These are phyloP conservation scores for Aspergillus conjunctus DNA, from an alignment of 495 filamentous ascomycete species.

Conservation along the genomic window DNA sequence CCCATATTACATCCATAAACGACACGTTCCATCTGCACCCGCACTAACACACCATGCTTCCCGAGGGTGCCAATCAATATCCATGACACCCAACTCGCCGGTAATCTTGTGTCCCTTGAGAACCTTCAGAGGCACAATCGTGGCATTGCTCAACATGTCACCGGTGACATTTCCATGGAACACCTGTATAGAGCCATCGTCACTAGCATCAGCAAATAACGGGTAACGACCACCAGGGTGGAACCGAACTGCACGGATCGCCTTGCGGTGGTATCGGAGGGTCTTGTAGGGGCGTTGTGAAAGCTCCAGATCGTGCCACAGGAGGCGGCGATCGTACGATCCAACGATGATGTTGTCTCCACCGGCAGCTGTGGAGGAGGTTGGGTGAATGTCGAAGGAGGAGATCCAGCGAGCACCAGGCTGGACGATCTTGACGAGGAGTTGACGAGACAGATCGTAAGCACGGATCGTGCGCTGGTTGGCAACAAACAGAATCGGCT, in stretches of 20 bases:
- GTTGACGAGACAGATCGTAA: conserved; percentile 88
- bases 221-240: conserved; percentile 78
- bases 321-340: conserved; percentile 86
- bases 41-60: conserved; percentile 94
- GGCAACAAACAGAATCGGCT: conserved; percentile 92
- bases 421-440: conserved; percentile 86
- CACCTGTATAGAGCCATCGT: conserved; percentile 91
- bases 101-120: conserved; percentile 79
- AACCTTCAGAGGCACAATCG: conserved; percentile 93
- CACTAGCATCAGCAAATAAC: conserved; percentile 88
- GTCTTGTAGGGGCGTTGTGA: conserved; percentile 91
- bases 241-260: conserved; percentile 83
- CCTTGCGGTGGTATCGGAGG: conserved; percentile 87
- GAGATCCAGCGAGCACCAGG: conserved; percentile 96
- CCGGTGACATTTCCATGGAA: conserved; percentile 95
- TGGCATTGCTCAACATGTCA: conserved; percentile 93
- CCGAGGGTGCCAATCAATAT: conserved; percentile 90
- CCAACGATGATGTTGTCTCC: conserved; percentile 94
- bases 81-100: conserved; percentile 85
- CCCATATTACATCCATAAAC: conserved; percentile 65
- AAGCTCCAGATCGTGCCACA: conserved; percentile 97
- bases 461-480: conserved; percentile 88
- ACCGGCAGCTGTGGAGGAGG: conserved; percentile 52
- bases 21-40: conserved; percentile 88
- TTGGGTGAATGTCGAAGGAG: conserved; percentile 86